Conservation (phyloP, 345 rosid species). For the Pelargonium nanum region DNA sequence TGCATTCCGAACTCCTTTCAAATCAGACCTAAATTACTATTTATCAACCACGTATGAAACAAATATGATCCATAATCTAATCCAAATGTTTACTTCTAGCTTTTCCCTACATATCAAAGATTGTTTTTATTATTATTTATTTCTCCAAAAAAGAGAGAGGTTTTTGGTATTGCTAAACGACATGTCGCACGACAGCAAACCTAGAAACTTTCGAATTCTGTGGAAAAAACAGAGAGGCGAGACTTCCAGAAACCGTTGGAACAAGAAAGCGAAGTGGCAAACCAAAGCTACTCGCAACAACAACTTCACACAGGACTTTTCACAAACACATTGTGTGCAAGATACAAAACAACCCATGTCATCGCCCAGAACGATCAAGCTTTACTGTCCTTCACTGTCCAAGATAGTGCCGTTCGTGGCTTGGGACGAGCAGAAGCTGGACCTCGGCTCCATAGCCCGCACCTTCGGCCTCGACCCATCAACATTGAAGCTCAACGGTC, state of each 20-base stretch:
- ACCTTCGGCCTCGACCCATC: conserved; percentile 63
- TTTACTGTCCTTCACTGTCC: conserved; percentile 47
- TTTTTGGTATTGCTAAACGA: too few species aligned
- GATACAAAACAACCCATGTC: conserved; percentile 2
- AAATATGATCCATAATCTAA: too few species aligned
- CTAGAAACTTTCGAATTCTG: not conserved
- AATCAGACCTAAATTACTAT: too few species aligned
- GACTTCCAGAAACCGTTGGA: conserved; percentile 22
- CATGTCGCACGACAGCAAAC: not conserved
- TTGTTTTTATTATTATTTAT: too few species aligned
- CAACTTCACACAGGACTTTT: not conserved
- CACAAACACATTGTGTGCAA: not conserved
- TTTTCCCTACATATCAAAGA: too few species aligned
- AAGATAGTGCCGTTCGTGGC: conserved; percentile 30
- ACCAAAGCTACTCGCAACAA: not conserved
- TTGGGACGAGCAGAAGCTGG: conserved; percentile 49
- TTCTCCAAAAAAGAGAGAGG: too few species aligned
- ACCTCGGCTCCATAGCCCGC: conserved; percentile 56
- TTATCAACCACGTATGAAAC: too few species aligned
- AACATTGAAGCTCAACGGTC: conserved; percentile 68
- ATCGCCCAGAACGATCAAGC: conserved; percentile 35
- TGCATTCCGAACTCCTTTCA: too few species aligned
- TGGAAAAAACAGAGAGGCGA: not conserved
- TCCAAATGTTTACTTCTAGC: too few species aligned
- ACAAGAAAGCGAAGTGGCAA: not conserved